Base-by-base conservation (phyloP, 768 basidiomycete genomes). In the Postia placenta region DNA sequence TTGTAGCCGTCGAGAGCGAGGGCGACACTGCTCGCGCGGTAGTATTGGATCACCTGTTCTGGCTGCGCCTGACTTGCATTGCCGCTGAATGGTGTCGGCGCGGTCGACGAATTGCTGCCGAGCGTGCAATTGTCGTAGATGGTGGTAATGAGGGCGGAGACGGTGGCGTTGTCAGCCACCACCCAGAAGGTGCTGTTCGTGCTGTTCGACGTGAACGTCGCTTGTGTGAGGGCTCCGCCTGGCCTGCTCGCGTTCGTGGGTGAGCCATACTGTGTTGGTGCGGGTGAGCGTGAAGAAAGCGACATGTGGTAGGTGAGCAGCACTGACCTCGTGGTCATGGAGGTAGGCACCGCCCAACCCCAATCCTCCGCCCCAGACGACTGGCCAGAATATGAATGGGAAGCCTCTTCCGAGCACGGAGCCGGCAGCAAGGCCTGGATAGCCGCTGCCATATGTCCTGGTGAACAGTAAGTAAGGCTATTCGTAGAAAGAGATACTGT, bases 1-100 rank as follows among this genome's bases (percentile, higher is more conserved):
- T 86, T 85, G 59, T 86, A 87, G 0, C 79, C 79, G 48, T 86
- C 79, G 2, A 85, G 67, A 1, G 80, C 74, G 19, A 86, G 68
- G 2, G 74, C 76, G 27, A 83, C 72, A 39, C 75, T 82, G 57
- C 81, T 82, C 1, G 81, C 78, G 25, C 84, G 80, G 57, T 81
- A 87, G 61, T 86, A 87, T 50, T 85, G 78, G 54, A 20, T 53
- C 56, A 15, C 53, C 40, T 64, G 60, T 36, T 65, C 60, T 0
- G 66, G 64, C 15, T 50, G 52, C 22, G 60, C 60, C 36, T 60
- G 47, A 22, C 39, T 30, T 27, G 55, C 50, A 24, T 28, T 47
- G 38, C 48, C 69, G 64, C 56, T 70, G 65, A 55, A 72, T 2
- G 66, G 45, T 2, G 58, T 50, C 0, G 70, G 60, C 17, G 49